Evolutionary conservation across 2,329 filamentous ascomycete species (phyloP), one percentile per base, ranked within the genome.

Genomic region (Pestalotiopsis sp.): DNA sequence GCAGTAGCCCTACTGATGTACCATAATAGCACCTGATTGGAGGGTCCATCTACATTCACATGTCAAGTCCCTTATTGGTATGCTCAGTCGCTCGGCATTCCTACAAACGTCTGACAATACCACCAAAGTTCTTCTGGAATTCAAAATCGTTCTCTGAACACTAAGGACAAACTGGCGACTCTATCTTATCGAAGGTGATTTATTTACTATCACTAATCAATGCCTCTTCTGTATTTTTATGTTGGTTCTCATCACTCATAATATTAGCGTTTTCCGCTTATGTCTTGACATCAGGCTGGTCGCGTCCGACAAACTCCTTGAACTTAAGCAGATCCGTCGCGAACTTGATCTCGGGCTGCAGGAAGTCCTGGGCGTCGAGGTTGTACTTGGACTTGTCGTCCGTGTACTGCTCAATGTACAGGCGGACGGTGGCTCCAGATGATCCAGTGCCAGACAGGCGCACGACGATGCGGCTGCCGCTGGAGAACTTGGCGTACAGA

Each of bases 391-490:
- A 90, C 71, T 90, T 85, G 77, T 98, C 94, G 72, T 85, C 88
- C 81, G 93, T 95, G 85, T 98, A 93, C 86, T 96, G 95, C 89
- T 99, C 96, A 74, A 99, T 91, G 83, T 99, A 99, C 74, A 99
- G 87, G 71, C 96, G 93, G 79, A 99, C 98, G 39, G 96, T 99
- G 62, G 96, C 96, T 68, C 96, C 96, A 64, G 93, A 97, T 75
- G 93, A 97, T 73, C 96, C 96, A 23, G 96, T 99, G 64, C 96
- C 96, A 1, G 95, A 98, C 70, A 99, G 87, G 76, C 96, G 93
- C 69, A 98, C 94, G 66, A 99, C 94, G 70, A 98, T 95, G 74
- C 96, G 92, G 84, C 93, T 97, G 71, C 95, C 95, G 69, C 97
- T 95, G 67, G 94, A 94, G 82, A 98, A 98, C 82, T 93, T 93